These are phyloP conservation scores for Nicotiana benthamiana DNA, from an alignment of 257 asterid species.

Conservation along the genomic window DNA sequence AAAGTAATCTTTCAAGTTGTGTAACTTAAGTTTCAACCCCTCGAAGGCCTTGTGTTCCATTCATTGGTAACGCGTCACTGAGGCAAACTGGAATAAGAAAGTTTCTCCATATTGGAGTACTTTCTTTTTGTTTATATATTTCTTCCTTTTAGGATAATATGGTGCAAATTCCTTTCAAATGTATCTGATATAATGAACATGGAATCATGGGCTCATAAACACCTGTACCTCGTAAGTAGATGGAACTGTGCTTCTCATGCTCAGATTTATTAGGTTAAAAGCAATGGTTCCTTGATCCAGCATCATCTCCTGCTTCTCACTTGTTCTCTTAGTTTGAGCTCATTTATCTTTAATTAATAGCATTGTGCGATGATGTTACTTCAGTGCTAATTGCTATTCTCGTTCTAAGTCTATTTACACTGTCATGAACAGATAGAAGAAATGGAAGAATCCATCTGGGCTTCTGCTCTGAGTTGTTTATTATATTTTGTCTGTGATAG, in stretches of 20 bases:
- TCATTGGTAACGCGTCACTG: neutral
- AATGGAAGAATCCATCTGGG: slow-evolving; percentile 92
- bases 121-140: neutral
- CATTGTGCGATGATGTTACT: neutral
- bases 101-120: neutral
- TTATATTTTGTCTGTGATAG: slow-evolving; percentile 88
- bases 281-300: neutral
- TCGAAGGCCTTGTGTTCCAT: neutral
- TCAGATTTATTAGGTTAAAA: neutral
- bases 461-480: slow-evolving; percentile 92
- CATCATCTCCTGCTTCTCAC: neutral
- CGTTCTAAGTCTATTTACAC: neutral
- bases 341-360: neutral
- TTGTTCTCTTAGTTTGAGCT: neutral
- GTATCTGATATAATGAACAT: neutral
- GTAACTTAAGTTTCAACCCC: neutral
- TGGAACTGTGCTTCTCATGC: neutral
- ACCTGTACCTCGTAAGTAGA: neutral
- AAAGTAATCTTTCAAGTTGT: neutral
- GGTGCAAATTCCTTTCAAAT: neutral
- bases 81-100: neutral
- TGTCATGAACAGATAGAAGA: slow-evolving; percentile 59
- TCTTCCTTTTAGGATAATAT: neutral
- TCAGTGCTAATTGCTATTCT: neutral
- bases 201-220: neutral